Percentiles rank a stretch among this genome's conserved stretches.
Evolutionary conservation across 129 eudicot species (phyloP).

Genomic region (Cynara cardunculus): DNA sequence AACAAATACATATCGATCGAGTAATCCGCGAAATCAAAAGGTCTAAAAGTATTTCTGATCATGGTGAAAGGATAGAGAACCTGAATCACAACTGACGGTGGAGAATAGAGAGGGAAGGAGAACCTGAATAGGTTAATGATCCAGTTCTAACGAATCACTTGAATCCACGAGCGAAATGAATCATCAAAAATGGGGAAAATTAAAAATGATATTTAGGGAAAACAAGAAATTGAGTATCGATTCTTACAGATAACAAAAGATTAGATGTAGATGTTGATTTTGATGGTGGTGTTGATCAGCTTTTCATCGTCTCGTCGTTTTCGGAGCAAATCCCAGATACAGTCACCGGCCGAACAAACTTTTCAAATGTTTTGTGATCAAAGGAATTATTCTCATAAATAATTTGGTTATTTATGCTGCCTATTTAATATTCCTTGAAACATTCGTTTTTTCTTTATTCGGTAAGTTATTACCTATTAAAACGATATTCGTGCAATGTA

Average conservation of each 20-base stretch:
- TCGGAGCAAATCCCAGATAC: constrained; percentile 33
- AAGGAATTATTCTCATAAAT: neutral
- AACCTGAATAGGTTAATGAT: constrained; percentile 19
- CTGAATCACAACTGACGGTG: neutral
- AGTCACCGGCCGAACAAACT: constrained; percentile 26
- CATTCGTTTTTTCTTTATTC: neutral
- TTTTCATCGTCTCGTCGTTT: constrained; percentile 20
- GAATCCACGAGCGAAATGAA: constrained; percentile 17
- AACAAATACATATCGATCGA: neutral
- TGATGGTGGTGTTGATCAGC: constrained; percentile 20
- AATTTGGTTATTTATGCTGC: neutral
- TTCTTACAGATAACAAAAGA: constrained; percentile 13
- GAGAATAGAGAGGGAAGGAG: neutral
- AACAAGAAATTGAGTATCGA: neutral
- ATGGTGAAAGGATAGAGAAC: neutral
- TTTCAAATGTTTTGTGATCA: constrained; percentile 19
- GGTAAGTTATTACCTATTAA: too few relatives aligned
- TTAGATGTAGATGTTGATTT: neutral
- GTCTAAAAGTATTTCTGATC: neutral
- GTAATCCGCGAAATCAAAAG: constrained; percentile 1
- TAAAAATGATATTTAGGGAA: neutral
- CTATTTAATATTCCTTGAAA: neutral
- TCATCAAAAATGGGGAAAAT: neutral
- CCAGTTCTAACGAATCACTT: constrained; percentile 6
- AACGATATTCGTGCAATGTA: too few relatives aligned